Evolutionary conservation across 2,329 filamentous ascomycete species (phyloP), one percentile per base, ranked within the genome.

Genomic region (Talaromyces verruculosus): DNA sequence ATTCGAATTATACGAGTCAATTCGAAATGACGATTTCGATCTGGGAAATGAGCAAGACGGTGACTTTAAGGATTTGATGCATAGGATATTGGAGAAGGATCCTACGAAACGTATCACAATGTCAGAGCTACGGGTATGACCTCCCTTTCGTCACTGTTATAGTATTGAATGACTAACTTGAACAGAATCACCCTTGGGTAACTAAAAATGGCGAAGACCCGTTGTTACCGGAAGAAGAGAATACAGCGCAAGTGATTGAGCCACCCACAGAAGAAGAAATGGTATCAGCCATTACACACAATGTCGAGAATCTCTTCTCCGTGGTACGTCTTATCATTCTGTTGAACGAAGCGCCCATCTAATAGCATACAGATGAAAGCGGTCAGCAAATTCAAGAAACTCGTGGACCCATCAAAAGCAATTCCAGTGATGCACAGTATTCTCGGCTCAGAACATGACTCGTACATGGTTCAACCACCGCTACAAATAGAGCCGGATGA

Each of bases 231-330:
- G 85, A 87, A 53, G 90, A 93, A 69, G 93, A 97, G 74, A 99
- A 99, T 71, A 96, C 91, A 51, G 87, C 89, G 11, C 85, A 93
- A 69, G 81, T 92, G 17, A 84, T 98, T 37, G 91, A 93, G 68
- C 87, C 89, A 5, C 94, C 94, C 0, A 98, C 94, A 65, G 91
- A 95, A 71, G 88, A 93, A 65, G 95, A 99, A 79, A 87, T 97
- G 74, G 92, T 92, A 72, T 88, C 90, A 69, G 95, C 95, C 15
- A 96, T 98, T 69, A 98, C 95, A 2, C 87, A 87, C 28, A 96
- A 93, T 73, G 93, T 98, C 85, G 89, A 89, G 67, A 90, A 95
- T 74, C 84, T 98, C 1, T 83, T 98, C 65, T 91, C 89, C 62
- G 91, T 98, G 70, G 90, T 92, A 84, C 63, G 75, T 68, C 57